Percentiles rank a stretch among this genome's conserved stretches.
phyloP scores from a whole-genome alignment of 208 protist species.

The Trypanosoma congolense region DNA sequence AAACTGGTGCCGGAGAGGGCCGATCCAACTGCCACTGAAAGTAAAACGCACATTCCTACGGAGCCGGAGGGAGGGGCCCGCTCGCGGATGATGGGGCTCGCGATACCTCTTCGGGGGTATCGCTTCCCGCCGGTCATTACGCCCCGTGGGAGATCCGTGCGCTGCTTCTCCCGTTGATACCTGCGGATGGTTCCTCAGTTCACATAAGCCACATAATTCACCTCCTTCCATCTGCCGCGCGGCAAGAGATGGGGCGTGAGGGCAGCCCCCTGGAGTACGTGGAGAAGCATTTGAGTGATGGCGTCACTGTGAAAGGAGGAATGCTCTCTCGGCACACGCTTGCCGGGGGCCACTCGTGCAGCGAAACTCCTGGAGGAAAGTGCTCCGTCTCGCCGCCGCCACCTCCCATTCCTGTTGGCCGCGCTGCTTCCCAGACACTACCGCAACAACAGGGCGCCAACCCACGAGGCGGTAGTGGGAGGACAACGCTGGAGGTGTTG shows the following conservation, averaged over 20 bases:
- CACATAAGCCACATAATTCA: conserved; percentile 13
- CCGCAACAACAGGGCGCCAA: not conserved
- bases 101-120: not conserved
- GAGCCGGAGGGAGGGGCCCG: not conserved
- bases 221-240: conserved; percentile 19
- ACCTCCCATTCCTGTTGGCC: conserved; percentile 11
- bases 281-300: conserved; percentile 19
- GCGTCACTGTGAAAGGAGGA: conserved; percentile 21
- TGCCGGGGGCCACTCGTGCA: not conserved
- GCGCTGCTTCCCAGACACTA: not conserved
- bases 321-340: conserved; percentile 11
- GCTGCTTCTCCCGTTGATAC: conserved; percentile 40
- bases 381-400: conserved; percentile 13
- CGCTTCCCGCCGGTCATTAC: conserved; percentile 16
- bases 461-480: conserved; percentile 13
- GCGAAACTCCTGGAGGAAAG: not conserved
- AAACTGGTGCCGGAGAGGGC: conserved; percentile 14
- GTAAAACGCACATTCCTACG: no score
- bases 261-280: conserved; percentile 23
- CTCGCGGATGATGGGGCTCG: not conserved
- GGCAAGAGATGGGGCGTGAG: conserved; percentile 29
- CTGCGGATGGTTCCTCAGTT: conserved; percentile 15
- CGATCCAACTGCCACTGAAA: not conserved
- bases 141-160: conserved; percentile 55
- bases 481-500: conserved; percentile 44